Evolutionary conservation across 306 rosid genomes (phyloP).

Genomic region (Malus sylvestris): DNA sequence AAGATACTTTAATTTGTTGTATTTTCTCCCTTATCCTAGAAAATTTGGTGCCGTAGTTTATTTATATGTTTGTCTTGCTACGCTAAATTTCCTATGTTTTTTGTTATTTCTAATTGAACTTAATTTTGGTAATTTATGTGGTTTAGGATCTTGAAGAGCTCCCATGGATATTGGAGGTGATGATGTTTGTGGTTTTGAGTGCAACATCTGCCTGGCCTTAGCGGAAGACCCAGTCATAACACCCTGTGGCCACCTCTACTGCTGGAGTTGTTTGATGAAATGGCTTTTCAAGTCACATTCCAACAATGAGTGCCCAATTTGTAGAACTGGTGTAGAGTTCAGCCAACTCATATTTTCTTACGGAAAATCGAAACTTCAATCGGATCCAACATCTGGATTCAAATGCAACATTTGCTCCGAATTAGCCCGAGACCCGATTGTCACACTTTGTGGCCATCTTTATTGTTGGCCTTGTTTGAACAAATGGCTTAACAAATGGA

Average conservation of each 20-base stretch:
- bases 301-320: slow-evolving; percentile 4
- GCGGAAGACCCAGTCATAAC: slow-evolving; percentile 14
- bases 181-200: slow-evolving; percentile 3
- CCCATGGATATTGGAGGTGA: not conserved
- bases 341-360: slow-evolving; percentile 5
- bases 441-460: slow-evolving; percentile 9
- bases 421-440: not conserved
- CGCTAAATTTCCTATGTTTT: not conserved
- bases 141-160: not conserved
- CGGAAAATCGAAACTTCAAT: not conserved
- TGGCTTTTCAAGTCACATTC: slow-evolving; percentile 7
- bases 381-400: not conserved
- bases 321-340: slow-evolving; percentile 4
- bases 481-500: slow-evolving; percentile 4
- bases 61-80: not conserved
- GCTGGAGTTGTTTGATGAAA: slow-evolving; percentile 18
- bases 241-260: slow-evolving; percentile 20
- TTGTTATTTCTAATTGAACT: not conserved
- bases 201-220: slow-evolving; percentile 17
- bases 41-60: not conserved
- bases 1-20: not conserved
- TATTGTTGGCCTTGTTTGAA: slow-evolving; percentile 4
- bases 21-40: not conserved
- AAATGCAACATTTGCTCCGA: not conserved
- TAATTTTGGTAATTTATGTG: not conserved